Evolutionary conservation across 208 protist genomes (phyloP).

Genomic region (Acanthamoeba sp.): DNA sequence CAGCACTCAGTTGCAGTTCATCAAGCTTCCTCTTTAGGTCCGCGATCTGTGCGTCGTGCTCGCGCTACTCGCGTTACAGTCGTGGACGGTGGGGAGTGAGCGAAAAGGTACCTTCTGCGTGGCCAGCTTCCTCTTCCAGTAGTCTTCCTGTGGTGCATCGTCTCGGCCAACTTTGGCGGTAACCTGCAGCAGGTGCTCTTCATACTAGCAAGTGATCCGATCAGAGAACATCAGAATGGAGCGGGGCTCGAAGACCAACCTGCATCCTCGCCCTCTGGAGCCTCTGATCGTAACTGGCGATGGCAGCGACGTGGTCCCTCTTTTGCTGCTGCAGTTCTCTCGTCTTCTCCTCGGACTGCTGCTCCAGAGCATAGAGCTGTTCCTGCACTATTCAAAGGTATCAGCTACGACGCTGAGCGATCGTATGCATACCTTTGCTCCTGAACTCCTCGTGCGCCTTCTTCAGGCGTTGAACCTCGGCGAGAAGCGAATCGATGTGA

Average conservation of each 20-base stretch:
- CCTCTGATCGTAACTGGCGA: background rate
- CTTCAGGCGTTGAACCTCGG: background rate
- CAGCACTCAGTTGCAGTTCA: no score
- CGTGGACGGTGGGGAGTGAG: no score
- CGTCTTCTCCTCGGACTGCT: background rate
- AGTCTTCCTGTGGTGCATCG: background rate
- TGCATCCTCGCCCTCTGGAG: background rate
- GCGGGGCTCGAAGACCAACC: background rate
- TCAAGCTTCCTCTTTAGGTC: no score
- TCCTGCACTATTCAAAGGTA: background rate
- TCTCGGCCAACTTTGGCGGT: background rate
- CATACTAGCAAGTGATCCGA: background rate
- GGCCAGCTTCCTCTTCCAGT: background rate
- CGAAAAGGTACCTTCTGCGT: background rate
- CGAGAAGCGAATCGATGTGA: background rate
- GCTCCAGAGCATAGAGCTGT: background rate
- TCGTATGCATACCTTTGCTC: background rate
- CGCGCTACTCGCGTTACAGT: no score
- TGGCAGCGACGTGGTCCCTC: slow-evolving; percentile 19
- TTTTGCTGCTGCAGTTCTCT: background rate
- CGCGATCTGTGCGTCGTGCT: no score
- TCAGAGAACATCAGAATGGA: no score
- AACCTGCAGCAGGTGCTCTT: slow-evolving; percentile 11
- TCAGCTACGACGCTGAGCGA: no score
- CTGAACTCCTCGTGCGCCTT: background rate